A percentile compares a stretch with the other conserved stretches of the same genome.
phyloP scores from a whole-genome alignment of 78 protist genomes.

The Speleostelium caveatum region DNA sequence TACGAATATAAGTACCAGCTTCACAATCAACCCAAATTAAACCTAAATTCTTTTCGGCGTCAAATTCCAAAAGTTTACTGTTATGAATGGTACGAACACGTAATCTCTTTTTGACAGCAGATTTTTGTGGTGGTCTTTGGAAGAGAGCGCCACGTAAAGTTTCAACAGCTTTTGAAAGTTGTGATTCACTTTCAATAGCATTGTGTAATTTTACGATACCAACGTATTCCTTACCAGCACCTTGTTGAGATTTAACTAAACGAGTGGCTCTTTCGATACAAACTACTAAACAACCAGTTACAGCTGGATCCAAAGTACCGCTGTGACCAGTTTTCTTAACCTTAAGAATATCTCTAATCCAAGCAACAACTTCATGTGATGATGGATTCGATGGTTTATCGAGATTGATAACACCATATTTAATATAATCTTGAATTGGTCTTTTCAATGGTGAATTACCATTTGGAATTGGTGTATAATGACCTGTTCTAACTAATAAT shows the following conservation, averaged over 20 bases:
- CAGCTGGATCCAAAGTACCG: slow-evolving; percentile 99
- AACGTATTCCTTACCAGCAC: slow-evolving; percentile 99
- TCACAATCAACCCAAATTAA: slow-evolving; percentile 98
- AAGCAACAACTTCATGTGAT: slow-evolving; percentile 99
- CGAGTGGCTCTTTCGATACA: slow-evolving; percentile 99
- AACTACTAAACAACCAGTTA: slow-evolving; percentile 99
- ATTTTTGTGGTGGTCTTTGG: slow-evolving; percentile 99
- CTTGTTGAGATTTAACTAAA: slow-evolving; percentile 99
- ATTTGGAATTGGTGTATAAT: slow-evolving; percentile 97
- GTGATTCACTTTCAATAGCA: slow-evolving; percentile 82
- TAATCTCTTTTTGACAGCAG: slow-evolving; percentile 95
- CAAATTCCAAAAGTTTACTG: slow-evolving; percentile 95
- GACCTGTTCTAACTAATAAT: slow-evolving; percentile 95
- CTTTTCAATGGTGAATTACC: slow-evolving; percentile 98
- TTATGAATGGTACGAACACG: slow-evolving; percentile 98
- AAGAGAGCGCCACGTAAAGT: slow-evolving; percentile 98
- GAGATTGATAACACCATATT: slow-evolving; percentile 98
- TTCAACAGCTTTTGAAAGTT: slow-evolving; percentile 85
- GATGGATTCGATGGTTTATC: slow-evolving; percentile 99
- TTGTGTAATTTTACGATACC: slow-evolving; percentile 95
- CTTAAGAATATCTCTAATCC: slow-evolving; percentile 96
- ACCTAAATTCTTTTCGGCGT: slow-evolving; percentile 95
- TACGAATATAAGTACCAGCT: slow-evolving; percentile 99
- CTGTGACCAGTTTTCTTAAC: slow-evolving; percentile 98
- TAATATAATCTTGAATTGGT: slow-evolving; percentile 94